phyloP scores from a whole-genome alignment of 148 eudicot genomes.

The Cornus florida region DNA sequence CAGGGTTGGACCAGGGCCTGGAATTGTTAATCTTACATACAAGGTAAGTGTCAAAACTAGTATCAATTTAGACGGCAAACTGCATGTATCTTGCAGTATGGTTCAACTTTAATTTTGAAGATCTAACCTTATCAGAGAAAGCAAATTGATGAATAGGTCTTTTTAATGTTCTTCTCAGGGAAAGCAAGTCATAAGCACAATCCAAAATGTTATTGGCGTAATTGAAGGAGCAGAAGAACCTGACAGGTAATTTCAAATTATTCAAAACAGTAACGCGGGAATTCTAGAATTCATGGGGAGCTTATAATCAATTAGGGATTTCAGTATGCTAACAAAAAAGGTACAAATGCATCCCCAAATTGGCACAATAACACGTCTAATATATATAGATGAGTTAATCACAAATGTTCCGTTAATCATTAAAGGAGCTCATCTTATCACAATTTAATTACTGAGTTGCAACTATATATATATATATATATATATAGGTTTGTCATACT shows the following conservation, averaged over 20 bases:
- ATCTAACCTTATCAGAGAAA: too few relatives aligned
- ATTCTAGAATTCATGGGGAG: neutral
- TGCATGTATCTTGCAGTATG: too few relatives aligned
- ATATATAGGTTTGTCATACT: slow-evolving; percentile 51
- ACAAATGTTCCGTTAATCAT: neutral
- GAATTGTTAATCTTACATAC: slow-evolving; percentile 43
- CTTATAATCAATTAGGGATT: neutral
- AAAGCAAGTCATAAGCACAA: slow-evolving; percentile 43
- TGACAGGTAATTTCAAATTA: slow-evolving; percentile 37
- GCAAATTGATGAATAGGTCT: neutral
- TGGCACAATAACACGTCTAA: neutral
- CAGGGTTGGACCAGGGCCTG: slow-evolving; percentile 64
- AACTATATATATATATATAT: slow-evolving; percentile 8
- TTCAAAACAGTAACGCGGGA: neutral
- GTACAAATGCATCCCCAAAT: neutral
- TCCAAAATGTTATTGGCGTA: slow-evolving; percentile 58
- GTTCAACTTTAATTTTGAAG: too few relatives aligned
- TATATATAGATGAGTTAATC: too few relatives aligned
- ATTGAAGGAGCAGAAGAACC: slow-evolving; percentile 64
- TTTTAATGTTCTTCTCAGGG: slow-evolving; percentile 33
- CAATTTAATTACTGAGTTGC: neutral
- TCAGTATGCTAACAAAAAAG: neutral
- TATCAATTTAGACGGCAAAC: neutral
- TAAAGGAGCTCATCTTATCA: neutral
- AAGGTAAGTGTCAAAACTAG: slow-evolving; percentile 23